Conservation (phyloP, 2,329 filamentous ascomycete genomes). For the Colletotrichum incanum region DNA sequence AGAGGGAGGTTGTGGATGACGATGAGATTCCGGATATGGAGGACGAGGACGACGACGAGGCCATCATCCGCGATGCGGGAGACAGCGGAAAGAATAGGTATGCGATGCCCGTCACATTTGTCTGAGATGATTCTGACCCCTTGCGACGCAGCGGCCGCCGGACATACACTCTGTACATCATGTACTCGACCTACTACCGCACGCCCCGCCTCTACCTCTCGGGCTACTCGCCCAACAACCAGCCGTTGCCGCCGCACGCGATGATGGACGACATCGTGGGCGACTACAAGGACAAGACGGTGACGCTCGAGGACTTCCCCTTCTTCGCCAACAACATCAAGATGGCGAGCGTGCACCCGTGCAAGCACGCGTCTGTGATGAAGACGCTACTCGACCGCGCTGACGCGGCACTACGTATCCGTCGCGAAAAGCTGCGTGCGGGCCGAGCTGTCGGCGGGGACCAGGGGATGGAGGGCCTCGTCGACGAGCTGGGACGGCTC, state of each 20-base stretch:
- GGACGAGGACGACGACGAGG: slow-evolving; percentile 96
- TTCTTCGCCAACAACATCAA: slow-evolving; percentile 94
- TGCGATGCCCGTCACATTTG: slow-evolving; percentile 27
- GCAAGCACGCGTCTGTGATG: slow-evolving; percentile 98
- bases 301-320: slow-evolving; percentile 97
- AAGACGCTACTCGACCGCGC: slow-evolving; percentile 96
- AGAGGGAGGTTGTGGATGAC: slow-evolving; percentile 78
- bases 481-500: slow-evolving; percentile 82
- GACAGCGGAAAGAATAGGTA: slow-evolving; percentile 64
- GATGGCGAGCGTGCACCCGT: slow-evolving; percentile 97
- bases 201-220: slow-evolving; percentile 96
- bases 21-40: slow-evolving; percentile 99
- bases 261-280: slow-evolving; percentile 99
- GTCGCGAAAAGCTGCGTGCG: slow-evolving; percentile 83
- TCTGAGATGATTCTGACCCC: slow-evolving; percentile 43
- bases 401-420: slow-evolving; percentile 91
- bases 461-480: slow-evolving; percentile 85
- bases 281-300: slow-evolving; percentile 98
- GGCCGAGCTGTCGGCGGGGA: slow-evolving; percentile 66
- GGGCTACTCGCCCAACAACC: slow-evolving; percentile 85
- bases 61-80: slow-evolving; percentile 87
- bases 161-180: slow-evolving; percentile 99
- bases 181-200: slow-evolving; percentile 96
- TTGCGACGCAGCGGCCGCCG: slow-evolving; percentile 76
- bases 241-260: slow-evolving; percentile 83